Evolutionary conservation across 345 rosid species (phyloP), one percentile per base, ranked within the genome.

Genomic region (Brassica incana): DNA sequence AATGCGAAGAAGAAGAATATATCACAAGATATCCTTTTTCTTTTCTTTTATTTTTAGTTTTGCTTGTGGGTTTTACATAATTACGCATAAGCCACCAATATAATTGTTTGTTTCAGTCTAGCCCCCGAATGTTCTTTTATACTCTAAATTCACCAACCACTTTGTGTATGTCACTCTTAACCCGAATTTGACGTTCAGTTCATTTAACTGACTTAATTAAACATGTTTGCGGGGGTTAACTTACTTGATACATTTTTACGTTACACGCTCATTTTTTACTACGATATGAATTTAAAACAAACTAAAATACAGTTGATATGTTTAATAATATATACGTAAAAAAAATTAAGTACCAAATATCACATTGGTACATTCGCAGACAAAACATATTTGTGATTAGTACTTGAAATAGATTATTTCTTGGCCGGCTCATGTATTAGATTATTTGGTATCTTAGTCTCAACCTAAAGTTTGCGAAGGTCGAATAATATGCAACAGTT

Each of bases 1-100:
- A 23, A 73, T 40, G 23, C 54, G 25, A 50, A 18, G 67, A 54
- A 36, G 69, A 64, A 15, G 27, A 65, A 65, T 75, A 6, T 75
- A 6, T 59, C 66, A 3, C 29, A 54, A 27, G 5, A 1, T 35
- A 2, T 54, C 8, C 29, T 43, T 6, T 6, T 36, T 1, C 3
- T 59, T 9, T 56, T 5, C 0, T 58, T 32, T 6, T 11, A 2
- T 29, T 27, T 11, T 65, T 8, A 52, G 2, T 54, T 74, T 30
- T 25, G 65, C 15, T 33, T 54, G 65, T 54, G 27, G 23, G 68
- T 40, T 76, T 36, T 10, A 27, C 18, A 15, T 23, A 15, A 16
- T 60, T 76, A 68, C n/a, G 32, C 8, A 56, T 11, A 54, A 11
- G 12, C 60, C 61, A 61, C 68, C 9, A 3, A 58, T 40, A 2